Evolutionary conservation across 2,329 filamentous ascomycete genomes (phyloP).

Genomic region (Fusarium setosum): DNA sequence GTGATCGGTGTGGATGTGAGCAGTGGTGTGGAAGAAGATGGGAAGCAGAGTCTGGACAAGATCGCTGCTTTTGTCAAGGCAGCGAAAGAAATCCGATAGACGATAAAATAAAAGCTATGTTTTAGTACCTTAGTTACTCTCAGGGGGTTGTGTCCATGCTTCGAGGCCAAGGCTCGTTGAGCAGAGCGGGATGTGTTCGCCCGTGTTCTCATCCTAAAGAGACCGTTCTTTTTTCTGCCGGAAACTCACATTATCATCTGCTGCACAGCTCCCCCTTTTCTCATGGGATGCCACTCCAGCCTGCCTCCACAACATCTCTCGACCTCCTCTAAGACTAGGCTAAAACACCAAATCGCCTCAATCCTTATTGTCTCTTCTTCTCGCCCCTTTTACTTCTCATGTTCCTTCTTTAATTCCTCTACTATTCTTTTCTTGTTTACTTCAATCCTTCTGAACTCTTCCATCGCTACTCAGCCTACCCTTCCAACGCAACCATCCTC

Average conservation of each 20-base stretch:
- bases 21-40: constrained; percentile 89
- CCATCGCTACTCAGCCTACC: background rate
- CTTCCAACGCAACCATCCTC: background rate
- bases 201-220: background rate
- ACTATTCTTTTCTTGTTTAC: background rate
- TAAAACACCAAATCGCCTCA: too few relatives aligned
- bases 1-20: constrained; percentile 92
- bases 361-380: too few relatives aligned
- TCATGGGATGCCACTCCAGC: constrained; percentile 11
- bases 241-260: background rate
- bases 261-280: background rate
- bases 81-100: constrained; percentile 71
- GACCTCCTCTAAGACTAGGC: background rate
- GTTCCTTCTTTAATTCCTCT: background rate
- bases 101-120: constrained; percentile 14
- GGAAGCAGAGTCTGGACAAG: constrained; percentile 82
- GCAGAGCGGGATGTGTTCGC: background rate
- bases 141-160: background rate
- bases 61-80: constrained; percentile 84
- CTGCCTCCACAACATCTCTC: constrained; percentile 5
- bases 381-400: background rate
- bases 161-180: background rate
- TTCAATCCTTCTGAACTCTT: background rate
- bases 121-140: background rate
- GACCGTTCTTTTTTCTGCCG: background rate